Evolutionary conservation across 805 yeast genomes (phyloP).

Genomic region (Candida alai): DNA sequence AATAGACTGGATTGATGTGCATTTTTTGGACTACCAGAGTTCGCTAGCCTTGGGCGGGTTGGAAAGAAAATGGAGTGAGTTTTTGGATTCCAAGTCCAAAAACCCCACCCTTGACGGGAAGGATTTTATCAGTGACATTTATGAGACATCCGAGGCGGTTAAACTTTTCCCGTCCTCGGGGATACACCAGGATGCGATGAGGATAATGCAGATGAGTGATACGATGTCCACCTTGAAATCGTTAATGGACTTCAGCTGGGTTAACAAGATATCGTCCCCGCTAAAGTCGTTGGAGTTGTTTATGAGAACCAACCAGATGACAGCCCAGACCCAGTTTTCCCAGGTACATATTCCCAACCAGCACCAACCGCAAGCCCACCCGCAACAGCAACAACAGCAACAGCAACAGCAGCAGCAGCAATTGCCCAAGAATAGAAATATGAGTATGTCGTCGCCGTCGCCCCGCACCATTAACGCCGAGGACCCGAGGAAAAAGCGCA

Average conservation of each 20-base stretch:
- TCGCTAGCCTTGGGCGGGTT: constrained; percentile 22
- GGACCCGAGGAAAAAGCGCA: constrained; percentile 15
- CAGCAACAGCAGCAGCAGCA: constrained; percentile 7
- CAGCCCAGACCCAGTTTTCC: constrained; percentile 3
- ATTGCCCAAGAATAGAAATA: neutral
- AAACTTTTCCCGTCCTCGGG: constrained; percentile 55
- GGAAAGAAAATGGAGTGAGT: constrained; percentile 23
- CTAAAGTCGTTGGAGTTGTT: constrained; percentile 48
- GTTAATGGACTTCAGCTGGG: constrained; percentile 54
- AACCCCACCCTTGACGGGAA: constrained; percentile 8
- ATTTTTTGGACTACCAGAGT: constrained; percentile 26
- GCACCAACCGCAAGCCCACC: constrained; percentile 6
- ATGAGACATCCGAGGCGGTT: constrained; percentile 38
- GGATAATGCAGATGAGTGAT: constrained; percentile 72
- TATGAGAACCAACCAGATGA: constrained; percentile 18
- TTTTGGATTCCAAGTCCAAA: constrained; percentile 10
- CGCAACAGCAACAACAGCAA: constrained; percentile 10
- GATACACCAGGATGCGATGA: constrained; percentile 58
- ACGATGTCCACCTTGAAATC: constrained; percentile 70
- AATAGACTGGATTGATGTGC: constrained; percentile 71
- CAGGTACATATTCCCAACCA: constrained; percentile 9
- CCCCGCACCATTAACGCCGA: constrained; percentile 12
- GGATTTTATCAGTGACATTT: constrained; percentile 20
- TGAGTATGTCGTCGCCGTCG: constrained; percentile 11
- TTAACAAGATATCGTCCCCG: constrained; percentile 49